phyloP scores from a whole-genome alignment of 768 basidiomycete genomes.

The Serendipita sp. region DNA sequence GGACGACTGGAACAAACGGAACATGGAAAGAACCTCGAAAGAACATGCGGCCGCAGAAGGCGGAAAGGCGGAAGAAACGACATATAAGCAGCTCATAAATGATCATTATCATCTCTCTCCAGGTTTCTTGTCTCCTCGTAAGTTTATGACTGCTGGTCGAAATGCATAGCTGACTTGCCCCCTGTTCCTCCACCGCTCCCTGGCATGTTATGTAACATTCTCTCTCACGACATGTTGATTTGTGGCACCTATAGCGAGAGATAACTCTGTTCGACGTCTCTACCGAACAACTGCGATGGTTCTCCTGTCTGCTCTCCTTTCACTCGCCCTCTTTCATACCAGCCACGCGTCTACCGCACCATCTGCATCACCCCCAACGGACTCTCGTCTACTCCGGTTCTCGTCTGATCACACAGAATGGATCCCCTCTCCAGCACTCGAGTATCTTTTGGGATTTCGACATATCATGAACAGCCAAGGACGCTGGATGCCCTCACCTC shows the following conservation, averaged over 20 bases:
- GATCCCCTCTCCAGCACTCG: background rate
- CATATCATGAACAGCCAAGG: background rate
- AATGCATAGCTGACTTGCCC: too few relatives aligned
- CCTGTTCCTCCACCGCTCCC: too few relatives aligned
- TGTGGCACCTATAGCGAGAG: background rate
- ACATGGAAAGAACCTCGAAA: too few relatives aligned
- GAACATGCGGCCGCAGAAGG: too few relatives aligned
- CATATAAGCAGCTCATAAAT: too few relatives aligned
- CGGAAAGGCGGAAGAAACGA: too few relatives aligned
- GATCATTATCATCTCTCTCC: too few relatives aligned
- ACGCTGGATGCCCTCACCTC: background rate
- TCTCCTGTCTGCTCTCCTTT: background rate
- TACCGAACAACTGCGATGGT: background rate
- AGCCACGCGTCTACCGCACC: background rate
- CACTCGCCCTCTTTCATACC: background rate
- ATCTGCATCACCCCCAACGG: background rate
- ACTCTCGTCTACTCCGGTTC: background rate
- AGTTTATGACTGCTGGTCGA: too few relatives aligned
- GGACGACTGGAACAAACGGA: too few relatives aligned
- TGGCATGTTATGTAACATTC: too few relatives aligned
- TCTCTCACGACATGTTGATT: too few relatives aligned
- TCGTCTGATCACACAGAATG: background rate
- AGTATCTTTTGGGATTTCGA: background rate
- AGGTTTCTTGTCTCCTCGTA: too few relatives aligned
- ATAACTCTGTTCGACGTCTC: background rate